Base-by-base conservation (phyloP, 2,329 filamentous ascomycete species). In the Fusarium vanettenii region DNA sequence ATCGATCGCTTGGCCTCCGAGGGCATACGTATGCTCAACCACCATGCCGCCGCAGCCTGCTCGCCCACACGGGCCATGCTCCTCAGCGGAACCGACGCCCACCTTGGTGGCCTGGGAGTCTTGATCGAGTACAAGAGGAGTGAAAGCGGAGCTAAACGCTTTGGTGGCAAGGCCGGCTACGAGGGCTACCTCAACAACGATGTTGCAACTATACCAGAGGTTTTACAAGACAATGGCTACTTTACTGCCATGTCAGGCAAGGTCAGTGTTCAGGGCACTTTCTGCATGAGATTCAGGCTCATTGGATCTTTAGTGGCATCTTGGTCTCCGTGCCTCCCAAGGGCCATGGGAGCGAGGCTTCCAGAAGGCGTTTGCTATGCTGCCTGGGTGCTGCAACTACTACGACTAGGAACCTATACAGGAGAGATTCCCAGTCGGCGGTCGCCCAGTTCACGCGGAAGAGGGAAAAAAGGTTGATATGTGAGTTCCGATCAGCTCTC, bases 61-160 rank as follows among this genome's bases (percentile, higher is more conserved):
- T 91, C 89, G 63, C 90, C 90, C 5, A 90, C 89, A 6, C 85
- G 90, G 50, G 88, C 90, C 57, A 92, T 92, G 90, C 87, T 92
- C 74, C 87, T 91, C 85, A 91, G 89, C 1, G 90, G 90, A 9
- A 92, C 90, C 1, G 69, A 70, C 37, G 64, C 64, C 11, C 70
- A 73, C 33, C 61, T 73, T 2, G 64, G 59, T 3, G 70, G 70
- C 1, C 16, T 73, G 9, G 70, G 70, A 11, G 60, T 62, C 66
- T 79, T 91, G 69, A 86, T 88, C 68, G 88, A 90, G 81, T 90
- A 60, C 27, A 69, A 64, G 16, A 6, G 18, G 7, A 10, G 37
- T 20, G 56, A 60, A 20, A 18, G 13, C n/a, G 57, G 62, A 18
- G 45, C 57, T 4, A 66, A 62, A 16, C 45, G 65, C 8, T 50